These are phyloP conservation scores for Desmodesmus armatus DNA, from an alignment of 139 green algal species.

Conservation along the genomic window DNA sequence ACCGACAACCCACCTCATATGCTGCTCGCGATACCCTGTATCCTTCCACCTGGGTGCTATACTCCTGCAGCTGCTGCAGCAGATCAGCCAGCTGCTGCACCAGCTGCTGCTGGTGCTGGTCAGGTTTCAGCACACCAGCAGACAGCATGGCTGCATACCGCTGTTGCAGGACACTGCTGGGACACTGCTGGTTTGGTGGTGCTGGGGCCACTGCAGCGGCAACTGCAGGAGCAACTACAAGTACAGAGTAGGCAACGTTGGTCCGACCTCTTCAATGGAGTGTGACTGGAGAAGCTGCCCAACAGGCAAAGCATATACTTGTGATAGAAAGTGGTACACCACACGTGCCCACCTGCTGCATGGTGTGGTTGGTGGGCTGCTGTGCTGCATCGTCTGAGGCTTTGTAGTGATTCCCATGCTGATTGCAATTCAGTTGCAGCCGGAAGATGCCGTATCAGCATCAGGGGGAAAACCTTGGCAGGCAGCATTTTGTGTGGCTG, in stretches of 20 bases:
- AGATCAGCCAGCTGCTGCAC: constrained; percentile 16
- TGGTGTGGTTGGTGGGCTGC: background rate
- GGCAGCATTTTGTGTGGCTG: too few relatives aligned
- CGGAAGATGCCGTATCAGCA: too few relatives aligned
- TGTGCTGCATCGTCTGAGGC: background rate
- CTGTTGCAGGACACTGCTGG: constrained; percentile 16
- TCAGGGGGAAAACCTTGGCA: too few relatives aligned
- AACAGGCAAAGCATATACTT: too few relatives aligned
- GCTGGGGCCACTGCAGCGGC: background rate
- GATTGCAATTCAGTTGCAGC: too few relatives aligned
- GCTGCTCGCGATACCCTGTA: background rate
- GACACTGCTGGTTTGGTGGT: background rate
- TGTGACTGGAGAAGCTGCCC: too few relatives aligned
- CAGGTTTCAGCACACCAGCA: constrained; percentile 31
- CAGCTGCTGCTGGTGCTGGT: constrained; percentile 42
- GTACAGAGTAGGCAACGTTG: background rate
- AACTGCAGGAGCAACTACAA: background rate
- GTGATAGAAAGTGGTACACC: background rate
- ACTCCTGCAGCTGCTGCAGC: constrained; percentile 30
- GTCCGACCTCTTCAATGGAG: too few relatives aligned
- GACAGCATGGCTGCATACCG: constrained; percentile 41
- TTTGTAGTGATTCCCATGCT: too few relatives aligned
- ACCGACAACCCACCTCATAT: constrained; percentile 39
- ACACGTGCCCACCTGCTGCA: background rate
- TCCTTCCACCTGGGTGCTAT: background rate